Percentiles rank a stretch among this genome's conserved stretches.
These are phyloP conservation scores for Sutorius eximius DNA, from an alignment of 1,284 basidiomycete species.

Conservation along the genomic window DNA sequence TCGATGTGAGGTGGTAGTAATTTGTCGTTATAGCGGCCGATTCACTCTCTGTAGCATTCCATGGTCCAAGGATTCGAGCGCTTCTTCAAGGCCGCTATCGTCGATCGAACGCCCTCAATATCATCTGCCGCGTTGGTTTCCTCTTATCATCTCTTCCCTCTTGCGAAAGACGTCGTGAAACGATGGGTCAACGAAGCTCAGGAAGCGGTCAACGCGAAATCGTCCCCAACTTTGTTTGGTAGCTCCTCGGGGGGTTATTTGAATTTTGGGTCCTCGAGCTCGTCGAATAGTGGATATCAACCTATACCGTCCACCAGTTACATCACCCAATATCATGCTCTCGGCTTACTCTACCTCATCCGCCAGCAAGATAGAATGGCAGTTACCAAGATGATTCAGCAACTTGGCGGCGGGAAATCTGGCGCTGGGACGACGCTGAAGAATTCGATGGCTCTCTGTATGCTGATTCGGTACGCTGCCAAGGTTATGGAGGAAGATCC, in stretches of 20 bases:
- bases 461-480: slow-evolving; percentile 97
- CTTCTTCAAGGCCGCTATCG: slow-evolving; percentile 99
- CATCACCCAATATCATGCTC: slow-evolving; percentile 96
- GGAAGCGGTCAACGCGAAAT: slow-evolving; percentile 92
- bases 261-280: slow-evolving; percentile 60
- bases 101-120: slow-evolving; percentile 95
- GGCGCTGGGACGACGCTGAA: slow-evolving; percentile 82
- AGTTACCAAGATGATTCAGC: slow-evolving; percentile 98
- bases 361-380: slow-evolving; percentile 99
- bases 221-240: slow-evolving; percentile 68
- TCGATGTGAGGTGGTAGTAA: slow-evolving; percentile 75
- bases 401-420: slow-evolving; percentile 87
- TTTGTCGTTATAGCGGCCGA: slow-evolving; percentile 6
- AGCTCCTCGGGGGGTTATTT: slow-evolving; percentile 62
- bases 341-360: slow-evolving; percentile 93
- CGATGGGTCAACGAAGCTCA: slow-evolving; percentile 99
- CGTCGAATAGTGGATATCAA: slow-evolving; percentile 66
- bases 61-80: slow-evolving; percentile 99
- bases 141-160: slow-evolving; percentile 94
- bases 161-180: slow-evolving; percentile 92
- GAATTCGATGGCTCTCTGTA: slow-evolving; percentile 98
- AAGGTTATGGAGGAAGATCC: slow-evolving; percentile 99
- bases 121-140: slow-evolving; percentile 96
- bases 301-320: slow-evolving; percentile 85
- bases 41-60: slow-evolving; percentile 61